Evolutionary conservation across 768 basidiomycete species (phyloP).

Genomic region (Pleurotus cornucopiae): DNA sequence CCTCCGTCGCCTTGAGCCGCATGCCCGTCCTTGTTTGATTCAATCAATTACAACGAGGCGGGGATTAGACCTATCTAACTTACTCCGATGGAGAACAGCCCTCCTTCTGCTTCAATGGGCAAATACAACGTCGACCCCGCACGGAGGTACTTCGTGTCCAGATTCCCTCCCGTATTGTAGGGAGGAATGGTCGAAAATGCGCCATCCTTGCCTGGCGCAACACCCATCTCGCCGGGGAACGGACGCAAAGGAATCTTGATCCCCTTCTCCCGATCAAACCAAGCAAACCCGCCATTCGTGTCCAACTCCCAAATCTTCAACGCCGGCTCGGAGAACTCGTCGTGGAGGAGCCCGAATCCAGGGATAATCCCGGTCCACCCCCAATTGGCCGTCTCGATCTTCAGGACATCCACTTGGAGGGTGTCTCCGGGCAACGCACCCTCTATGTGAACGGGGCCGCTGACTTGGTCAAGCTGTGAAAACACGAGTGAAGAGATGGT

Average conservation of each 20-base stretch:
- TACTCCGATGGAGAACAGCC: constrained; percentile 58
- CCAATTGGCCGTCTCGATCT: constrained; percentile 51
- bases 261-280: constrained; percentile 42
- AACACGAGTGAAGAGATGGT: constrained; percentile 38
- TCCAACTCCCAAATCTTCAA: constrained; percentile 55
- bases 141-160: constrained; percentile 54
- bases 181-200: constrained; percentile 62
- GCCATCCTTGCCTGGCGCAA: constrained; percentile 47
- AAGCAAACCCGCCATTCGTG: constrained; percentile 35
- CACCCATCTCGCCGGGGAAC: constrained; percentile 65
- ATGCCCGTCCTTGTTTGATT: constrained; percentile 48
- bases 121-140: constrained; percentile 51
- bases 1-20: constrained; percentile 68
- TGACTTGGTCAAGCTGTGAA: constrained; percentile 52
- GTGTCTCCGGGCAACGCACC: constrained; percentile 55
- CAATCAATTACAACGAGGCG: too few relatives aligned
- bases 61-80: constrained; percentile 13
- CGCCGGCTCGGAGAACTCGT: constrained; percentile 47
- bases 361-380: constrained; percentile 61
- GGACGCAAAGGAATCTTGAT: constrained; percentile 51
- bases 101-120: constrained; percentile 57
- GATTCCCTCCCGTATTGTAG: constrained; percentile 56
- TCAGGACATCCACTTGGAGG: constrained; percentile 54
- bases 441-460: constrained; percentile 53
- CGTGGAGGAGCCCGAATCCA: constrained; percentile 54